Base-by-base conservation (phyloP, 805 yeast species). In the Spathaspora girioi region DNA sequence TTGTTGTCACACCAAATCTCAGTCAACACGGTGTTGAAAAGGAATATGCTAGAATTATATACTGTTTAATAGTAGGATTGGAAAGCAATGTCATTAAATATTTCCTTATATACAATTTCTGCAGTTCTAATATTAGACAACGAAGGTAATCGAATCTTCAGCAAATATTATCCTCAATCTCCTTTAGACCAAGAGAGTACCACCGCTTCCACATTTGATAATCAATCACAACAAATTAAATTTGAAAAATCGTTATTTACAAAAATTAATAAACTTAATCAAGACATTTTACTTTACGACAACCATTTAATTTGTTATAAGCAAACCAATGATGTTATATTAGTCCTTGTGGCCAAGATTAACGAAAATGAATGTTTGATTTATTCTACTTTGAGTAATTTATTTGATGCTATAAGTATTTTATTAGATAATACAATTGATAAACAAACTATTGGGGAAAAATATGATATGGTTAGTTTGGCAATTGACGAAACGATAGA, bases 401-500 rank as follows among this genome's bases (percentile, higher is more conserved):
- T 94, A 55, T 80, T 80, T 58, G 96, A 91, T 56, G 87, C 96
- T 11, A 73, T 94, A 55, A 93, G 87, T 58, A 82, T 89, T 53
- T 78, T 92, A 47, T 75, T 92, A 54, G 82, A 79, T 59, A 77
- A 74, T 58, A 79, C 87, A 12, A 74, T 92, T 55, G 98, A 94
- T 69, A 89, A 84, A 66, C 78, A 84, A 57, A 80, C 92, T 2
- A 73, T 93, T 45, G 80, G 84, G 60, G 96, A 89, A 57, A 82
- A 86, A 65, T 94, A 86, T 65, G 99, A 94, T 69, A 77, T 89
- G 76, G 86, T 91, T 38, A 77, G 89, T 43, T 78, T 94, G 66
- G 89, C 96, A 3, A 80, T 92, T 43, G 99, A 94, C 68, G 98
- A 94, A 70, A 80, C 96, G 9, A 77, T 94, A 47, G 99, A 94